Base-by-base conservation (phyloP, 768 basidiomycete species). In the Holtermanniella nyarrowii region DNA sequence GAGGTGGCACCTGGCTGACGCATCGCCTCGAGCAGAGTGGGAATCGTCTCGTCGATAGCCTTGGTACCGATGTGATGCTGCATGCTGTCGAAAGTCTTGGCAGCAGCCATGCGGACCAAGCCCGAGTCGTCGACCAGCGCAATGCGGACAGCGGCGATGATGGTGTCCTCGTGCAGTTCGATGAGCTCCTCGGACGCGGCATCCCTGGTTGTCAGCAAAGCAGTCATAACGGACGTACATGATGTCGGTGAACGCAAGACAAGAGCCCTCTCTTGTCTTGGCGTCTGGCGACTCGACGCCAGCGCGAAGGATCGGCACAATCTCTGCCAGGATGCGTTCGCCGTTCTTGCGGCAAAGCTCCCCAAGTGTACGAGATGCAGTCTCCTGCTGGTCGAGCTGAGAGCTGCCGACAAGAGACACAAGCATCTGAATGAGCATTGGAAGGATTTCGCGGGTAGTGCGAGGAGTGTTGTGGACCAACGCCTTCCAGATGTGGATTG, bases 401-500 rank as follows among this genome's bases (percentile, higher is more conserved):
- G 82, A 77, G 50, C 81, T 80, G 21, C 88, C 85, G 42, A 95
- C 80, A 14, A 95, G 65, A 10, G 70, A 74, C 52, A 77, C 74
- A 50, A 97, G 76, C 54, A 90, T 78, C 68, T 87, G 85, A 52
- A 93, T 77, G 59, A 99, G 79, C 51, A 89, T 82, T 1, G 86
- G 83, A 41, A 99, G 76, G 54, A 97, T 85, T 69, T 97, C 93
- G 55, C 90, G 83, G 18, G 70, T 66, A 7, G 66, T 69, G 85
- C 87, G 86, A 56, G 27, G 61, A 7, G 48, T 57, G 51, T 56
- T 97, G 69, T 88, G 81, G 10, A 99, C 91, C 56, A 97, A 77
- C 3, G 89, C 93, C 73, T 97, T 97, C 95, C 95, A 99, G 57
- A 97, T 95, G 52, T 88, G 88, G 42, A 93, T 80, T 0, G 91